Evolutionary conservation across 495 filamentous ascomycete species (phyloP).

Genomic region (Penicillium nucicola): DNA sequence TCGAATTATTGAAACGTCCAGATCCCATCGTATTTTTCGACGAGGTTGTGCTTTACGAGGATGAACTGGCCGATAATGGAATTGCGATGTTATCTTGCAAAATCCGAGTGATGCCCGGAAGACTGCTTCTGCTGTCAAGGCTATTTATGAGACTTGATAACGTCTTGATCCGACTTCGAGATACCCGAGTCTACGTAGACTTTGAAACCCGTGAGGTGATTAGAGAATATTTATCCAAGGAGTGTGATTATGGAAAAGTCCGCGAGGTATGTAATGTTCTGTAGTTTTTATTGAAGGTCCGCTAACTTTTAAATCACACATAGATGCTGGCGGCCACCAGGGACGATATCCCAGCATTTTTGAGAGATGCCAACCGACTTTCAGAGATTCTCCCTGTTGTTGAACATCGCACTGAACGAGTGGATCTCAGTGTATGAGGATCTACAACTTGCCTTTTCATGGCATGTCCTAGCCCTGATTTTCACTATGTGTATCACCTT

Average conservation of each 20-base stretch:
- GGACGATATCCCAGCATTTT: slow-evolving; percentile 70
- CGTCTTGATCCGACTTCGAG: slow-evolving; percentile 79
- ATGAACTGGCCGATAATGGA: slow-evolving; percentile 96
- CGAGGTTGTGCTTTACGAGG: slow-evolving; percentile 92
- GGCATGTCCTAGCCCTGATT: not conserved
- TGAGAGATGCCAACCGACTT: slow-evolving; percentile 81
- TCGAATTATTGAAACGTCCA: slow-evolving; percentile 75
- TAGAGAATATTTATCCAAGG: slow-evolving; percentile 81
- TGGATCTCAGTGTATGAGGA: slow-evolving; percentile 22
- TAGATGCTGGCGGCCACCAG: slow-evolving; percentile 68
- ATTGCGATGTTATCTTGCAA: slow-evolving; percentile 85
- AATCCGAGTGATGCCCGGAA: slow-evolving; percentile 82
- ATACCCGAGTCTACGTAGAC: slow-evolving; percentile 90
- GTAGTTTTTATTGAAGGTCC: not conserved
- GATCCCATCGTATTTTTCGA: slow-evolving; percentile 96
- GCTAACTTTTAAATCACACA: slow-evolving; percentile 12
- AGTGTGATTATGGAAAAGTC: slow-evolving; percentile 74
- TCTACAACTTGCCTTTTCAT: not conserved
- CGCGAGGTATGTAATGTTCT: slow-evolving; percentile 55
- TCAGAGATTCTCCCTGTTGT: slow-evolving; percentile 70
- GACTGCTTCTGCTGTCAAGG: slow-evolving; percentile 79
- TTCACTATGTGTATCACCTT: not conserved
- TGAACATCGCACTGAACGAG: slow-evolving; percentile 51
- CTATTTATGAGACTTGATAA: slow-evolving; percentile 93
- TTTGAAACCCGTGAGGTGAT: slow-evolving; percentile 79